Conservation (phyloP, 441 rosid species). For the Croton setiger region DNA sequence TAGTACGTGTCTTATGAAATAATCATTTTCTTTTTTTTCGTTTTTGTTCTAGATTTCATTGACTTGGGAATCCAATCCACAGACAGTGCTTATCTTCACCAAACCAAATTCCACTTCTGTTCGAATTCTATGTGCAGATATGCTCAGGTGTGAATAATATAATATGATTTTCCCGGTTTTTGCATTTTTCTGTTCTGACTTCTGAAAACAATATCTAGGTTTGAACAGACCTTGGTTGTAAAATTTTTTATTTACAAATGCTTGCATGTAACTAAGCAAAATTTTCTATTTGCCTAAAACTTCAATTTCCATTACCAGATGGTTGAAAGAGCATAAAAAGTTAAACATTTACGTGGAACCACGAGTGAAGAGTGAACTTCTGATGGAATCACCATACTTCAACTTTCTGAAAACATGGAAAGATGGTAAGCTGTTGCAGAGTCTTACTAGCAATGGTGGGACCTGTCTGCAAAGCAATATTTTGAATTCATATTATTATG, state of each 20-base stretch:
- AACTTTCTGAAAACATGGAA: conserved; percentile 83
- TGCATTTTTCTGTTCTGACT: too few species aligned
- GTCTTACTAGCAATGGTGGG: conserved; percentile 2
- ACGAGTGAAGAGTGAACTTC: conserved; percentile 71
- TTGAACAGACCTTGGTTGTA: background rate
- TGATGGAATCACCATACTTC: conserved; percentile 72
- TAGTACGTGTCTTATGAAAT: conserved; percentile 22
- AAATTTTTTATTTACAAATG: background rate
- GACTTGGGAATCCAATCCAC: conserved; percentile 91
- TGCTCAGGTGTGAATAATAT: conserved; percentile 82
- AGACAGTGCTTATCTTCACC: conserved; percentile 80
- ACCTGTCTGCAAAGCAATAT: conserved; percentile 42
- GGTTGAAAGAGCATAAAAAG: conserved; percentile 74
- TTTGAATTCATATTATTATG: too few species aligned
- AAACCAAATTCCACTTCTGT: conserved; percentile 92
- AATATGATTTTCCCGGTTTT: background rate
- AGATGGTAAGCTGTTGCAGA: conserved; percentile 55
- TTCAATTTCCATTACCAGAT: conserved; percentile 45
- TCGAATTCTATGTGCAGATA: conserved; percentile 65
- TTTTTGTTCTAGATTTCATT: conserved; percentile 66
- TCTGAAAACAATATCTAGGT: background rate
- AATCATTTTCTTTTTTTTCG: conserved; percentile 15
- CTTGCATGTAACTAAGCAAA: conserved; percentile 4
- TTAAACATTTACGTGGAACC: conserved; percentile 87
- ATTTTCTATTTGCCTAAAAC: conserved; percentile 1